Base-by-base conservation (phyloP, 805 yeast genomes). In the Starmerella powellii region DNA sequence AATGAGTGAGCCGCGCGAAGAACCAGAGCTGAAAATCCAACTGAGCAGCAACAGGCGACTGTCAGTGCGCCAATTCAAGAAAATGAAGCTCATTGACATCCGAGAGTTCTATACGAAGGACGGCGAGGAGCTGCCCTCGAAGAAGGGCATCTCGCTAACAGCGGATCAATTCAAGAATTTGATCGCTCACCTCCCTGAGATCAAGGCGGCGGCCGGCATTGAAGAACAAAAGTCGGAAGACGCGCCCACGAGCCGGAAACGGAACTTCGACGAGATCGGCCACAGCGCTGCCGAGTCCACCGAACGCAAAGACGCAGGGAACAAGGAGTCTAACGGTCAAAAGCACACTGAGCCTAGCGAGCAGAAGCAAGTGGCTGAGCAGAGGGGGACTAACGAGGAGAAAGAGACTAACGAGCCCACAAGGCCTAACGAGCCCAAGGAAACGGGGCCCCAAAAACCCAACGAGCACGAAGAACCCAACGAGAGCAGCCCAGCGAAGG, bases 101-200 rank as follows among this genome's bases (percentile, higher is more conserved):
- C 71, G 97, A 45, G 95, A 87, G 58, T 85, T 67, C 63, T 87
- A 84, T 59, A 41, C 46, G 18, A 67, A 67, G 40, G 73, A 76
- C 38, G 79, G 79, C 5, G 78, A 76, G 46, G 67, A 70, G 64
- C 70, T 70, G 46, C 97, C 97, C 0, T 94, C 94, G 1, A 79
- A 76, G 56, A 87, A 87, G 61, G 79, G 54, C 19, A 49, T 51
- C 32, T 38, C 51, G 8, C 38, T 51, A 18, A 51, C 48, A 12
- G 42, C 36, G 2, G 54, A 44, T 23, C 54, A 51, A 23, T 51
- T 44, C 40, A 26, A 24, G 20, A 39, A 16, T 8, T 29, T 51
- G n/a, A n/a, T 35, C 18, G 41, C 39, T n/a, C 34, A 38, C 15
- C 12, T 30, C 4, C 38, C 37, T 11, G 38, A 34, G n/a, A 48